Base-by-base conservation (phyloP, 164 flowering plant genomes). In the Aristolochia contorta region DNA sequence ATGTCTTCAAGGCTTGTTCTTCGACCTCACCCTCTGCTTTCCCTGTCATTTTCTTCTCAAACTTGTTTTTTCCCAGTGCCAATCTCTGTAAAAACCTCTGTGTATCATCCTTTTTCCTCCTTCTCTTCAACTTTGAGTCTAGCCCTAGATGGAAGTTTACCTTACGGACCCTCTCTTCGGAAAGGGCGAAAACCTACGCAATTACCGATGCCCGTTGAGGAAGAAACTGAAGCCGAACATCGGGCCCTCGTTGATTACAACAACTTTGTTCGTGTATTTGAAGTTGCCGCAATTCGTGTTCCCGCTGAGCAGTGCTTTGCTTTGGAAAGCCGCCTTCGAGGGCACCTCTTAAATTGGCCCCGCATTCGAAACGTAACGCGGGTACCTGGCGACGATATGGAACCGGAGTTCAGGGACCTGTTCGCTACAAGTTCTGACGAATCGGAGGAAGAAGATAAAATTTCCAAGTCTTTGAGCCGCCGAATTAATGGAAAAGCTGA, bases 281-380 rank as follows among this genome's bases (percentile, higher is more conserved):
- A 82, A 24, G 52, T 90, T 8, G 71, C 92, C 1, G 96, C 99
- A n/a, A 67, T 93, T 53, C 77, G 96, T 8, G 88, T 93, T 56
- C 89, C 97, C 6, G 65, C 97, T 0, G 81, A 74, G 49, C 78
- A 78, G 48, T 88, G 97, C 61, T 80, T 66, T 56, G 69, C 80
- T 27, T 78, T 93, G 4, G 99, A 93, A 63, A 79, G 62, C 61
- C 84, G 89, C 16, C 73, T 93, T 47, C 69, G 97, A 14, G 97
- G 97, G 30, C 97, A 90, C 70, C 82, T 93, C 12, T 67, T 93
- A 62, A 93, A 93, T 69, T 90, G 99, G 99, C 96, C 99, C 7
- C 80, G 99, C 9, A 65, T 93, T 43, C 79, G 81, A n/a, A 93
- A 93, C 75, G 71, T 90, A 21, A 96, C 93, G 18, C 74, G 97